Evolutionary conservation across 163 green algal species (phyloP).

Genomic region (Chlorella variabilis): DNA sequence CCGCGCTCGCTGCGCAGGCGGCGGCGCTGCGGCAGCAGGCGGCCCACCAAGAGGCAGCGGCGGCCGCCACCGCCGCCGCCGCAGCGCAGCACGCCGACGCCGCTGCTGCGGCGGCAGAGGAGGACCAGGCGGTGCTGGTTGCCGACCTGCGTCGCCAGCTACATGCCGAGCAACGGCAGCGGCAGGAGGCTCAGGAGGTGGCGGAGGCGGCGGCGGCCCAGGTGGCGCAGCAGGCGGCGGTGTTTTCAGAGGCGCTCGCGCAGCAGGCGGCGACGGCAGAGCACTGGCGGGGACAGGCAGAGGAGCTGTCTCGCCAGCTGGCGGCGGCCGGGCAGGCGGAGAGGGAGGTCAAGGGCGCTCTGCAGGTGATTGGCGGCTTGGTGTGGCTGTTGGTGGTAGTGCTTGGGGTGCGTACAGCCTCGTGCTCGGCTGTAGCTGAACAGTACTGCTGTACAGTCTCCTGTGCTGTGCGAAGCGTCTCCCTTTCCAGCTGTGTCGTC

Average conservation of each 20-base stretch:
- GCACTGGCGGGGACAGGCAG: not conserved
- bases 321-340: not conserved
- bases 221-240: slow-evolving; percentile 13
- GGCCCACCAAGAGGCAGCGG: not conserved
- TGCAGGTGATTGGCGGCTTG: slow-evolving; percentile 3
- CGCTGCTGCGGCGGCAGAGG: not conserved
- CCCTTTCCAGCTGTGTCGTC: too few relatives aligned
- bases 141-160: slow-evolving; percentile 29
- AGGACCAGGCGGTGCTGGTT: not conserved
- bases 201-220: slow-evolving; percentile 14
- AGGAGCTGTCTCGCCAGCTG: not conserved
- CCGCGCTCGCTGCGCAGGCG: not conserved
- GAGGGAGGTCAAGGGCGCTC: not conserved
- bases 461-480: too few relatives aligned
- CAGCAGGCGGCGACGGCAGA: slow-evolving; percentile 20
- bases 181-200: not conserved
- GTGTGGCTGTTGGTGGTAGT: not conserved
- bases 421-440: too few relatives aligned
- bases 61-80: not conserved
- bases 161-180: not conserved
- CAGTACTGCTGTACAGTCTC: too few relatives aligned
- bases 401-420: not conserved
- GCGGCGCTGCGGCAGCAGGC: slow-evolving; percentile 1
- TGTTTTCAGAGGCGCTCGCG: slow-evolving; percentile 29
- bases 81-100: not conserved